Conservation (phyloP, 164 flowering plant genomes). For the Cinnamomum chago region DNA sequence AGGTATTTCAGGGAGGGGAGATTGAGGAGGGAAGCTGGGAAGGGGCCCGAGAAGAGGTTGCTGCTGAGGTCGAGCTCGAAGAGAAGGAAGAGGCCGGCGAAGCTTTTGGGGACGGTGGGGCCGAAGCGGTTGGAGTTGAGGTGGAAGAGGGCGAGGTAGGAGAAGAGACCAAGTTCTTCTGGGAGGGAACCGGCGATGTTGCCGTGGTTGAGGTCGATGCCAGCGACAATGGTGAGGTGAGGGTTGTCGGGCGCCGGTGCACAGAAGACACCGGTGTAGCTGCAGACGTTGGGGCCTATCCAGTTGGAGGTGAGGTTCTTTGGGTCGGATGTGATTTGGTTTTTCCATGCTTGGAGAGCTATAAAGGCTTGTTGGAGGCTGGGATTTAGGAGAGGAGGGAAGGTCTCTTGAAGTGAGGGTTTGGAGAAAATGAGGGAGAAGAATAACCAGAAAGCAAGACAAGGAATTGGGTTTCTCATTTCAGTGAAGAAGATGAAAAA, state of each 20-base stretch:
- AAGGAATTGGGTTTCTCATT: background rate
- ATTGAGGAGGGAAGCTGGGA: constrained; percentile 48
- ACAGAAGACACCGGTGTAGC: constrained; percentile 75
- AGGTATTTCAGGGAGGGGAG: constrained; percentile 51
- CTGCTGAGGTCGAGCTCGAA: constrained; percentile 77
- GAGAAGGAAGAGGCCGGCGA: constrained; percentile 36
- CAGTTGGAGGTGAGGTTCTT: constrained; percentile 53
- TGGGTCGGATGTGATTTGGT: constrained; percentile 59
- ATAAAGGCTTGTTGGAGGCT: constrained; percentile 49
- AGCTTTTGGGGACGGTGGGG: constrained; percentile 47
- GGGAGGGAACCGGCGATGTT: constrained; percentile 50
- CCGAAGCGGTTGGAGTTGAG: constrained; percentile 61
- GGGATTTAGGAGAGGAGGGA: constrained; percentile 29
- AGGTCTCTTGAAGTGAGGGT: background rate
- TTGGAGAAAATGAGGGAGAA: background rate
- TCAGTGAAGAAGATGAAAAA: background rate
- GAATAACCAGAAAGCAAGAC: constrained; percentile 1
- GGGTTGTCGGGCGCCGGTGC: constrained; percentile 65
- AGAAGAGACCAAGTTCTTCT: constrained; percentile 59
- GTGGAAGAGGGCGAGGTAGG: constrained; percentile 71
- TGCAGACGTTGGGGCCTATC: constrained; percentile 61
- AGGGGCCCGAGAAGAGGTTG: constrained; percentile 48
- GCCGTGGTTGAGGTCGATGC: constrained; percentile 74
- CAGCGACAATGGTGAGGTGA: constrained; percentile 54
- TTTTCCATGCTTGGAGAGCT: constrained; percentile 78